phyloP scores from a whole-genome alignment of 2,329 filamentous ascomycete genomes.

The Neofusicoccum ribis region DNA sequence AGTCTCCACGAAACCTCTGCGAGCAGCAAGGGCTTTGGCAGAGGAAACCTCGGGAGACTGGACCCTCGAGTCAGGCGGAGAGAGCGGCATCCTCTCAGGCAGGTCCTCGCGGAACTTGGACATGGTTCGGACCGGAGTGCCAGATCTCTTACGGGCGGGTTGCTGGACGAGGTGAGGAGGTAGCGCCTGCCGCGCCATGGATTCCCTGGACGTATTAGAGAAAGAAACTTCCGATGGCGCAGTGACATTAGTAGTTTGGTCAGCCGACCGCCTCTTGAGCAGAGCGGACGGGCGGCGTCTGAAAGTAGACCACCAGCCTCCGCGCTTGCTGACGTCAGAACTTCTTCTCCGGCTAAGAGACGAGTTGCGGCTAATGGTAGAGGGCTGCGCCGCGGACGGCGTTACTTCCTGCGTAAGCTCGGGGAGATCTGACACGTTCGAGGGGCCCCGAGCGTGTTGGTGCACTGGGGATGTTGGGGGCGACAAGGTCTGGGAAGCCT shows the following conservation, averaged over 20 bases:
- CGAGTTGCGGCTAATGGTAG: slow-evolving; percentile 39
- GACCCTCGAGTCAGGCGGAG: slow-evolving; percentile 79
- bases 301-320: slow-evolving; percentile 34
- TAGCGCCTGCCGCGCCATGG: slow-evolving; percentile 63
- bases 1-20: slow-evolving; percentile 26
- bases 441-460: slow-evolving; percentile 48
- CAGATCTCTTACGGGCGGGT: slow-evolving; percentile 50
- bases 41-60: slow-evolving; percentile 71
- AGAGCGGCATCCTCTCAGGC: slow-evolving; percentile 73
- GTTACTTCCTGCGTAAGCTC: slow-evolving; percentile 45
- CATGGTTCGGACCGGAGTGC: slow-evolving; percentile 73
- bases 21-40: slow-evolving; percentile 42
- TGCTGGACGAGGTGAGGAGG: slow-evolving; percentile 50
- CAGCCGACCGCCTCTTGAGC: slow-evolving; percentile 59
- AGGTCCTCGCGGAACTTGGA: slow-evolving; percentile 93
- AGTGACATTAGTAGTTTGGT: slow-evolving; percentile 47
- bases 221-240: slow-evolving; percentile 69
- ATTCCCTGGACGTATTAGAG: slow-evolving; percentile 87
- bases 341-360: slow-evolving; percentile 29
- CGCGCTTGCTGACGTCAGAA: slow-evolving; percentile 35
- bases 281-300: slow-evolving; percentile 60
- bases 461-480: slow-evolving; percentile 39
- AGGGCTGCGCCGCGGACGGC: slow-evolving; percentile 34
- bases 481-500: slow-evolving; percentile 4
- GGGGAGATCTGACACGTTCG: slow-evolving; percentile 55